Evolutionary conservation across 768 basidiomycete genomes (phyloP).

Genomic region (Gymnopilus dilepis): DNA sequence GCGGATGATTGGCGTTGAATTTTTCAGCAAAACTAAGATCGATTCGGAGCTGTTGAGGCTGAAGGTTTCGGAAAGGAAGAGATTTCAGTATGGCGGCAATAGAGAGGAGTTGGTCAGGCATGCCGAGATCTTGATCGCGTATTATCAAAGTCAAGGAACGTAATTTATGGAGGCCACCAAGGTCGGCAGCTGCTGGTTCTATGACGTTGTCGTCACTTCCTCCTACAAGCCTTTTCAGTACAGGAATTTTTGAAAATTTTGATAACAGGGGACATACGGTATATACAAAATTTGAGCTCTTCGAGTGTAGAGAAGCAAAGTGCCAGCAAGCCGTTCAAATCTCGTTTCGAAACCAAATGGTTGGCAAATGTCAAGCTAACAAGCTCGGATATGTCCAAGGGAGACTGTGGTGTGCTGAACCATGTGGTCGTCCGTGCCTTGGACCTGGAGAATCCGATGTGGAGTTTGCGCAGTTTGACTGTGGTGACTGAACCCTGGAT

Average conservation of each 20-base stretch:
- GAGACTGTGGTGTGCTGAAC: background rate
- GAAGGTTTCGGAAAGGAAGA: background rate
- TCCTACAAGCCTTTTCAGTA: no score
- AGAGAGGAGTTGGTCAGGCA: background rate
- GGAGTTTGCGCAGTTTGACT: background rate
- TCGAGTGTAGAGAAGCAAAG: background rate
- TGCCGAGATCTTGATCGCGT: background rate
- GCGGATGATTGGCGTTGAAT: background rate
- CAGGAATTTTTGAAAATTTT: no score
- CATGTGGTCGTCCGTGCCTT: background rate
- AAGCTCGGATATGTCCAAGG: background rate
- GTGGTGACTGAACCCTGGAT: background rate
- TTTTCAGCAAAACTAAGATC: background rate
- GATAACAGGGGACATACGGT: background rate
- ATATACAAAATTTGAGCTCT: background rate
- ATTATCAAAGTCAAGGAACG: background rate
- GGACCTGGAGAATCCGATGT: background rate
- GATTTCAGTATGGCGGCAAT: background rate
- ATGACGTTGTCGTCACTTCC: no score
- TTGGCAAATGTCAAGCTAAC: background rate
- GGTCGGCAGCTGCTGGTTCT: no score
- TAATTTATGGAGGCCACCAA: background rate
- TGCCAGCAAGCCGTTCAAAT: background rate
- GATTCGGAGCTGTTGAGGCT: background rate
- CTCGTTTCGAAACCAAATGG: background rate